Percentiles rank a stretch among this genome's conserved stretches.
Conservation (phyloP, 2,329 filamentous ascomycete species). For the Epichloe hybrida region DNA sequence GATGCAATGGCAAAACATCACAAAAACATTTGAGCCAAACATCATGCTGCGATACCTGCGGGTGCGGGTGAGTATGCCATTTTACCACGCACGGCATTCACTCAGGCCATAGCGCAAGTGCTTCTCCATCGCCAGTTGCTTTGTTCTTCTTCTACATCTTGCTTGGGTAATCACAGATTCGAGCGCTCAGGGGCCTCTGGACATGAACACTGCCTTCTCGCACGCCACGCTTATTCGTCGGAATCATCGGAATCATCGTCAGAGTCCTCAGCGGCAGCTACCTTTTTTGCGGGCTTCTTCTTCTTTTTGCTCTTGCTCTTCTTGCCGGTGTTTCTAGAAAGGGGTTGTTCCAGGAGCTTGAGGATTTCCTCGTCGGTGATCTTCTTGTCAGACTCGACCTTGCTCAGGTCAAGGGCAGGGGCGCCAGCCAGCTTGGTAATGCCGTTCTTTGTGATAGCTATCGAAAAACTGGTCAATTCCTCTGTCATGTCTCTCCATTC, state of each 20-base stretch:
- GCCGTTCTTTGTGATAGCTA: constrained; percentile 91
- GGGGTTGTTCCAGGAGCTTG: constrained; percentile 81
- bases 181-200: neutral
- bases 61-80: neutral
- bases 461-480: neutral
- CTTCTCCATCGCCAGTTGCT: neutral
- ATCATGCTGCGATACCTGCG: neutral
- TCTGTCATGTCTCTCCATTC: constrained; percentile 21
- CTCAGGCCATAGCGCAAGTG: neutral
- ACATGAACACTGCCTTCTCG: neutral
- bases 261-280: constrained; percentile 20
- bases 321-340: constrained; percentile 77
- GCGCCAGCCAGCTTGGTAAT: constrained; percentile 74
- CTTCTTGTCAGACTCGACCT: constrained; percentile 93
- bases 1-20: neutral
- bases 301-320: constrained; percentile 81
- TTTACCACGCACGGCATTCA: neutral
- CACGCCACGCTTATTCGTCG: constrained; percentile 7
- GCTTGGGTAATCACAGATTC: neutral
- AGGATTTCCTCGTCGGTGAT: constrained; percentile 92
- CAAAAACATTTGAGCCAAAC: neutral
- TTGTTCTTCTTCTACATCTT: neutral
- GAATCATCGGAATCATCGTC: constrained; percentile 22
- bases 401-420: constrained; percentile 60
- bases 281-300: constrained; percentile 43